These are phyloP conservation scores for Candida endomychidarum DNA, from an alignment of 805 yeast genomes.

Conservation along the genomic window DNA sequence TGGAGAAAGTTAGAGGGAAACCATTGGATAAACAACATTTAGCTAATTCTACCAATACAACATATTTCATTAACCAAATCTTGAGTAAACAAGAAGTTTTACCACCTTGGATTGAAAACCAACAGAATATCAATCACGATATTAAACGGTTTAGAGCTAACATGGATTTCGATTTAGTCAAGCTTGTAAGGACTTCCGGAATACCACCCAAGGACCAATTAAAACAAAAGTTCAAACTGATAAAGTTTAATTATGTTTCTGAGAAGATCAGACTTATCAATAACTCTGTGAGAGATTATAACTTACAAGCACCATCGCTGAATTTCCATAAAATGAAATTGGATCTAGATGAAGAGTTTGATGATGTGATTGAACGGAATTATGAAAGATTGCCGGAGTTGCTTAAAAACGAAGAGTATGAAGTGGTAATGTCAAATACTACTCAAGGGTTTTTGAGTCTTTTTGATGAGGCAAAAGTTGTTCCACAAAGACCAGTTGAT, in stretches of 20 bases:
- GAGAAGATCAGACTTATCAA: slow-evolving; percentile 26
- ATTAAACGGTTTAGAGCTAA: slow-evolving; percentile 48
- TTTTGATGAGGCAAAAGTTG: slow-evolving; percentile 15
- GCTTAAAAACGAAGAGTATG: slow-evolving; percentile 10
- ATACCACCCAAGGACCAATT: slow-evolving; percentile 13
- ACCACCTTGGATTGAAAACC: slow-evolving; percentile 89
- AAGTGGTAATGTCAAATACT: slow-evolving; percentile 8
- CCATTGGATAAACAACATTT: slow-evolving; percentile 54
- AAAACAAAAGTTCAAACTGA: not conserved
- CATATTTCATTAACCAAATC: slow-evolving; percentile 77
- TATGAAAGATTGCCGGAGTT: slow-evolving; percentile 10
- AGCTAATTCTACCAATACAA: slow-evolving; percentile 59
- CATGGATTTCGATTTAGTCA: slow-evolving; percentile 34
- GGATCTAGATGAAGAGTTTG: slow-evolving; percentile 26
- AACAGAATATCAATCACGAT: slow-evolving; percentile 63
- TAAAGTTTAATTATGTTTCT: slow-evolving; percentile 18
- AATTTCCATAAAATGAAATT: slow-evolving; percentile 40
- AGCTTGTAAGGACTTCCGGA: slow-evolving; percentile 9
- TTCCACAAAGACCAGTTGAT: slow-evolving; percentile 20
- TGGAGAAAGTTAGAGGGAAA: slow-evolving; percentile 55
- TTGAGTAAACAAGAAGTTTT: slow-evolving; percentile 71
- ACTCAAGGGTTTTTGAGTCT: slow-evolving; percentile 16
- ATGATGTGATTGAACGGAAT: slow-evolving; percentile 15
- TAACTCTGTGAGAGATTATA: slow-evolving; percentile 30
- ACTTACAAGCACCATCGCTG: slow-evolving; percentile 39